Evolutionary conservation across 495 filamentous ascomycete genomes (phyloP).

Genomic region (Apodospora peruviana): DNA sequence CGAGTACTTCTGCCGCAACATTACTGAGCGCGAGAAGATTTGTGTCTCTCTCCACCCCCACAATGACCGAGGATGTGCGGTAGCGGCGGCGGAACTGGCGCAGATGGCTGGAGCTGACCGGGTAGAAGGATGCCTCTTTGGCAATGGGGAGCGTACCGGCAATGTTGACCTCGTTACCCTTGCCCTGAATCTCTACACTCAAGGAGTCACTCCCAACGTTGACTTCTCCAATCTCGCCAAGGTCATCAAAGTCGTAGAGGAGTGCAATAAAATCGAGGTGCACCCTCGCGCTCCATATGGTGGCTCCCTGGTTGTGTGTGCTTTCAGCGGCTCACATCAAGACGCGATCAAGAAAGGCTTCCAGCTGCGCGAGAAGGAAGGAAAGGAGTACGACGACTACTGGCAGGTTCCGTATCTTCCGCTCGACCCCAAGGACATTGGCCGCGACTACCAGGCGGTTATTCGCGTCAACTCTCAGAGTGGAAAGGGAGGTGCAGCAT

Average conservation of each 20-base stretch:
- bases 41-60: conserved; percentile 86
- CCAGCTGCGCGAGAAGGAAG: conserved; percentile 56
- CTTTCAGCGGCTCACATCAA: conserved; percentile 89
- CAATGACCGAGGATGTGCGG: conserved; percentile 88
- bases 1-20: conserved; percentile 85
- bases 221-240: conserved; percentile 89
- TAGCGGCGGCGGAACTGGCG: conserved; percentile 79
- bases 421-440: conserved; percentile 88
- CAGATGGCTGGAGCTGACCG: conserved; percentile 97
- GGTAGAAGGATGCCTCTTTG: conserved; percentile 92
- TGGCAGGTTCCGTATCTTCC: conserved; percentile 85
- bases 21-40: conserved; percentile 76
- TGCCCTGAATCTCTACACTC: conserved; percentile 92
- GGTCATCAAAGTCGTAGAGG: conserved; percentile 86
- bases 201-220: conserved; percentile 81
- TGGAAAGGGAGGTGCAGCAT: conserved; percentile 92
- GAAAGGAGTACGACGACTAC: conserved; percentile 53
- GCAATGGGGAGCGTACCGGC: conserved; percentile 92
- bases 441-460: conserved; percentile 91
- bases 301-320: conserved; percentile 80
- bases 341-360: conserved; percentile 99
- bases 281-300: conserved; percentile 86
- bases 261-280: conserved; percentile 91
- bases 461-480: conserved; percentile 97
- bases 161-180: conserved; percentile 96